Evolutionary conservation across 805 yeast genomes (phyloP), one percentile per base, ranked within the genome.

Genomic region (Hanseniaspora meyeri): DNA sequence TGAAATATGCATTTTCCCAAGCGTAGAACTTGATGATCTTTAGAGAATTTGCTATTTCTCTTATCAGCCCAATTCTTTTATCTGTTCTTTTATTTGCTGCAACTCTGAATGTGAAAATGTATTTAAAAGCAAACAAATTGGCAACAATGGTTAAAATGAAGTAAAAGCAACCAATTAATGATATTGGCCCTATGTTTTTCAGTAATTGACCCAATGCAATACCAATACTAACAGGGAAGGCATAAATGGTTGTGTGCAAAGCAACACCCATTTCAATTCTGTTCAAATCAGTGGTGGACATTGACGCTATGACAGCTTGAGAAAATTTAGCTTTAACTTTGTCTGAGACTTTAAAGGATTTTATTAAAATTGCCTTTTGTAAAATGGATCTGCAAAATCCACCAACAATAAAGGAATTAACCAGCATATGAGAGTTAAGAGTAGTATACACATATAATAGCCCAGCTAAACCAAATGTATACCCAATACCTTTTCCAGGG

Each of bases 1-100:
- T 67, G 48, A 73, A 71, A 65, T 85, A 87, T 0, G 95, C 86
- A n/a, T 73, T 74, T 69, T 87, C 95, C 95, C 95, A 87, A 2
- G 90, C 81, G 65, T 87, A 87, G 66, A 76, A 83, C 70, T 87
- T 87, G 68, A 87, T 83, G 65, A 83, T 75, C 61, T 78, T 81
- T 68, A 82, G 75, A 62, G 78, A 75, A 59, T 73, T 74, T 58
- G 82, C 68, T 12, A 81, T 75, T 63, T 82, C 87, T 61, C 82
- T 77, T 59, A 81, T 74, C 60, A 71, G 69, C 49, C 72, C 69
- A 14, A 84, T 81, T 61, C 95, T 75, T 32, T 70, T 63, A 66
- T 85, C 93, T 16, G 88, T 84, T 61, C 67, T 74, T 11, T 70
- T 68, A 59, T 79, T 78, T 24, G 82, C 80, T 32, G 65, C 65